A percentile compares a stretch with the other conserved stretches of the same genome.
These are phyloP conservation scores for Alternaria solani DNA, from an alignment of 2,329 filamentous ascomycete genomes.

Conservation along the genomic window DNA sequence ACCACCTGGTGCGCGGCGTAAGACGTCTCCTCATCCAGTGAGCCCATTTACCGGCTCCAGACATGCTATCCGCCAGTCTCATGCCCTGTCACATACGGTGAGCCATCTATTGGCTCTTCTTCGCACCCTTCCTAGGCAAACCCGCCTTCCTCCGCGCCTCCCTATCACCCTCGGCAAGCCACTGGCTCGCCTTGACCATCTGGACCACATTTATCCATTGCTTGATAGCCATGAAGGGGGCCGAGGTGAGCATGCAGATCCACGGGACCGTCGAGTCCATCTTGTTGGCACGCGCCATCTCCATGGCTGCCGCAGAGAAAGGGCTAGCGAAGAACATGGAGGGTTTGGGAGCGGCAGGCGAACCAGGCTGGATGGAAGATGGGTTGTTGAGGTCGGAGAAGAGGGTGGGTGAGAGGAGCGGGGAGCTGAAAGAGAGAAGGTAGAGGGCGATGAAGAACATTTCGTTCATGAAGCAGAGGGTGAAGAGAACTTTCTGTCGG, in stretches of 20 bases:
- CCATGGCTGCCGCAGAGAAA: slow-evolving; percentile 90
- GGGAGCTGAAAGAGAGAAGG: slow-evolving; percentile 94
- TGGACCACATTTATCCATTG: slow-evolving; percentile 95
- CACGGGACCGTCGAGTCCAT: slow-evolving; percentile 69
- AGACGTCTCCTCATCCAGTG: not conserved
- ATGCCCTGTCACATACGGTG: not conserved
- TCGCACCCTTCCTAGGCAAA: slow-evolving; percentile 46
- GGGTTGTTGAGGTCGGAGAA: slow-evolving; percentile 68
- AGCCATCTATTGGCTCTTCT: slow-evolving; percentile 35
- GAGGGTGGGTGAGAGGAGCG: slow-evolving; percentile 85
- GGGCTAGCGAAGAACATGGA: slow-evolving; percentile 84
- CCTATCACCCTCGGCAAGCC: slow-evolving; percentile 91
- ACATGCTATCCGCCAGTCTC: not conserved
- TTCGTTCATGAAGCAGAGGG: slow-evolving; percentile 90
- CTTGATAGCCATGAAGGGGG: slow-evolving; percentile 89
- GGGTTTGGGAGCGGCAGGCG: slow-evolving; percentile 72
- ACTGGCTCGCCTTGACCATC: slow-evolving; percentile 89
- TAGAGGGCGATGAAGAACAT: slow-evolving; percentile 98
- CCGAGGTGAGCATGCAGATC: slow-evolving; percentile 81
- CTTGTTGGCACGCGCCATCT: slow-evolving; percentile 91
- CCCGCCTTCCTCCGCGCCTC: slow-evolving; percentile 62
- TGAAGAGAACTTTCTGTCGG: slow-evolving; percentile 82
- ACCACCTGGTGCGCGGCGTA: not conserved
- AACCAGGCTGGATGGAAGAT: slow-evolving; percentile 64
- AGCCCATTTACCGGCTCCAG: not conserved